phyloP scores from a whole-genome alignment of 768 basidiomycete species.

The Leucocoprinus sp. region DNA sequence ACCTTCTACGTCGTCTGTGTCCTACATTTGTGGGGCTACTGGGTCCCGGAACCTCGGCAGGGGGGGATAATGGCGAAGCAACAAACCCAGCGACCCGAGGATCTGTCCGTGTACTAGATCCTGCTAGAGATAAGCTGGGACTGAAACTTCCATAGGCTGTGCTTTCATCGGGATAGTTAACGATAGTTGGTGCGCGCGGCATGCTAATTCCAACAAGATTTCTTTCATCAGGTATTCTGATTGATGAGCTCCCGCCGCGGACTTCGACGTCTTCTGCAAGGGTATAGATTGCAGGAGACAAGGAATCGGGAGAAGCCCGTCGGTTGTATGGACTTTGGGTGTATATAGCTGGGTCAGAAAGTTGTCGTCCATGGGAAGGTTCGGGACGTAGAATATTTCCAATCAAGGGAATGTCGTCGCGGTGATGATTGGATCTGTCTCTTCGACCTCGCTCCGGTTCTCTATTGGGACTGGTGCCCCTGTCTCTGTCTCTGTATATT shows the following conservation, averaged over 20 bases:
- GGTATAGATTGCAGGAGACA: not conserved
- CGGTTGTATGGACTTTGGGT: not conserved
- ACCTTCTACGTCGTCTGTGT: conserved; percentile 5
- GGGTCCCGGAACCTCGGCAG: not conserved
- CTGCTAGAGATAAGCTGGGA: no score
- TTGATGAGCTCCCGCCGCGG: not conserved
- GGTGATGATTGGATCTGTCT: not conserved
- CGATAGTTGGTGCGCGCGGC: conserved; percentile 3
- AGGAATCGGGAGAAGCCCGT: conserved; percentile 1
- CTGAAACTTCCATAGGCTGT: not conserved
- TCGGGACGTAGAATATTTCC: not conserved
- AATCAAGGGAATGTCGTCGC: not conserved
- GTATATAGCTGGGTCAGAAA: not conserved
- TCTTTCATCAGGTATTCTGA: not conserved
- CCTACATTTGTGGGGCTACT: not conserved
- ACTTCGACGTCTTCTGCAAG: conserved; percentile 7
- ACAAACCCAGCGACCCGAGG: no score
- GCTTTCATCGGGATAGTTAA: conserved; percentile 2
- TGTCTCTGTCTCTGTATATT: conserved; percentile 6
- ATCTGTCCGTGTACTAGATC: no score
- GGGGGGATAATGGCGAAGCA: not conserved
- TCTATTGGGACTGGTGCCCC: conserved; percentile 3
- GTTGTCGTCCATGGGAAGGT: not conserved
- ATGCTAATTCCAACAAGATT: not conserved
- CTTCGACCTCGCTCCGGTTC: conserved; percentile 6